Base-by-base conservation (phyloP, 2,329 filamentous ascomycete genomes). In the Incumbomyces lentus region DNA sequence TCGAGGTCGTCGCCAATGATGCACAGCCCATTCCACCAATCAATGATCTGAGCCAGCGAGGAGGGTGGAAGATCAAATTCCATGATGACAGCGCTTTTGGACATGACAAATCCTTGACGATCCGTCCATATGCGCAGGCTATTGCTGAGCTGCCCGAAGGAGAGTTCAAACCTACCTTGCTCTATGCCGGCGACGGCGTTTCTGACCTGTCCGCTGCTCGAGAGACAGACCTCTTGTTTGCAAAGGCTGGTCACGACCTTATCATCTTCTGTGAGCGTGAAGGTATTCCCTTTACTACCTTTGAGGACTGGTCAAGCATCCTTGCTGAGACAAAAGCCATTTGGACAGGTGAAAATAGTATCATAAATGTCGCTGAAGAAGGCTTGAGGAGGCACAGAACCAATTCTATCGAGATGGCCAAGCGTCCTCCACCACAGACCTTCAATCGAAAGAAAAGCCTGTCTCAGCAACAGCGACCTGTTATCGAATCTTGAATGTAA, bases 91-190 rank as follows among this genome's bases (percentile, higher is more conserved):
- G 84, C 61, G 75, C 81, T 49, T 93, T 93, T 59, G 92, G 92
- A n/a, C 92, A 98, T 63, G 90, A 98, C 74, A 98, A 98, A 77
- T 89, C 83, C 19, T 72, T 90, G 45, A 86, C 92, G 62, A 87
- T 98, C 59, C 80, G 86, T 54, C 87, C 87, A 43, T 96, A 96
- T 67, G 82, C 83, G 2, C 73, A 61, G 34, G 55, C 59, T 29
- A 58, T 62, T 48, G 66, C 65, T 19, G 64, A 79, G 19, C 72
- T 94, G 36, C 80, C 86, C 0, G 26, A 34, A 16, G 72, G 72
- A 12, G 64, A 71, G 29, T 67, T 84, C 59, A 76, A 88, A 35
- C 92, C 92, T 2, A 81, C 79, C 33, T 78, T 96, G 68, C 87
- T 96, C 64, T 98, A 98, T 60, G 90, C 92, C 29, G 92, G 92